Conservation (phyloP, 1,139 yeast species). For the Candida freyschussii region DNA sequence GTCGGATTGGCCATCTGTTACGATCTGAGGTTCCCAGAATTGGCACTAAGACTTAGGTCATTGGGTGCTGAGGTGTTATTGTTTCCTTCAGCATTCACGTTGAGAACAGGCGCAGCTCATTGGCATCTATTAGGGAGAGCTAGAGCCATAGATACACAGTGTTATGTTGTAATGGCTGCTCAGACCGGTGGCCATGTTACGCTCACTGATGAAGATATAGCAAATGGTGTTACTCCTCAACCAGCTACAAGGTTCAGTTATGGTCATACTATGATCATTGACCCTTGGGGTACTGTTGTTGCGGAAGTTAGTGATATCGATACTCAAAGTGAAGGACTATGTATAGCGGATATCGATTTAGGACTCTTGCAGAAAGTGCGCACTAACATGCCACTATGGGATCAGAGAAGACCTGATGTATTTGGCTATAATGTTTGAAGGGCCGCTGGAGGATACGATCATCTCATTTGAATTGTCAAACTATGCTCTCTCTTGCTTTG, state of each 20-base stretch:
- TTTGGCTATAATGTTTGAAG: slow-evolving; percentile 26
- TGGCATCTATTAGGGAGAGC: slow-evolving; percentile 80
- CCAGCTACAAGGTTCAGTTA: slow-evolving; percentile 49
- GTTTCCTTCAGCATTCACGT: slow-evolving; percentile 90
- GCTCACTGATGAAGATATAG: slow-evolving; percentile 31
- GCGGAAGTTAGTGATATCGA: slow-evolving; percentile 52
- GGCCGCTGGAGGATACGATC: no score
- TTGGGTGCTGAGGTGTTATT: slow-evolving; percentile 75
- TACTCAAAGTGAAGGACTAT: slow-evolving; percentile 38
- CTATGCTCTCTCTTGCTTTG: no score
- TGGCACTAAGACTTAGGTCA: slow-evolving; percentile 57
- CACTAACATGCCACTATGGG: slow-evolving; percentile 66
- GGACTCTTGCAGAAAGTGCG: slow-evolving; percentile 46
- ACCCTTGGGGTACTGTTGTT: slow-evolving; percentile 85
- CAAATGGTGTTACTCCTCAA: slow-evolving; percentile 31
- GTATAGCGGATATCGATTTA: slow-evolving; percentile 67
- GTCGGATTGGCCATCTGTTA: slow-evolving; percentile 79
- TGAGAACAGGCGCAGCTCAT: slow-evolving; percentile 86
- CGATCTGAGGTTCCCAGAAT: slow-evolving; percentile 86
- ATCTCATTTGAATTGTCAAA: no score
- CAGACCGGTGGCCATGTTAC: slow-evolving; percentile 76
- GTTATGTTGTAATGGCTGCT: slow-evolving; percentile 87
- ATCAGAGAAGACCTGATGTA: slow-evolving; percentile 63
- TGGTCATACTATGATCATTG: slow-evolving; percentile 82
- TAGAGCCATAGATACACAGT: slow-evolving; percentile 84